A percentile compares a stretch with the other conserved stretches of the same genome.
phyloP scores from a whole-genome alignment of 805 yeast species.

The Metschnikowia colocasiae region DNA sequence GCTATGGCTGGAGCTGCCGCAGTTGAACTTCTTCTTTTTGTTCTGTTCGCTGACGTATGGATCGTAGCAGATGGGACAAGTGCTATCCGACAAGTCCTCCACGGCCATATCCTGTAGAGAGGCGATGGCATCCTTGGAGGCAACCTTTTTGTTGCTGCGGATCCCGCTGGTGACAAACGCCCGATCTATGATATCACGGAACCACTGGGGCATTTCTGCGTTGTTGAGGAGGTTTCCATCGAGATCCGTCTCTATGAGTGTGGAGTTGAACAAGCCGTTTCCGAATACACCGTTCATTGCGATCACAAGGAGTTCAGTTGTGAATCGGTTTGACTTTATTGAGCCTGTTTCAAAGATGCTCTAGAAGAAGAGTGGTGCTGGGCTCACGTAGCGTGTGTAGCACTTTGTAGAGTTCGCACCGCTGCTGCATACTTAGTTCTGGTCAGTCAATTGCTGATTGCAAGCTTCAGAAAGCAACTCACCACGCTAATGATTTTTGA shows the following conservation, averaged over 20 bases:
- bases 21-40: constrained; percentile 12
- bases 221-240: constrained; percentile 15
- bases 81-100: constrained; percentile 17
- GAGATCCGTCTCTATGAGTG: constrained; percentile 15
- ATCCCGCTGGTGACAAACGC: constrained; percentile 32
- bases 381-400: not conserved
- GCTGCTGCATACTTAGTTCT: not conserved
- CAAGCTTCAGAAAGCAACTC: too few relatives aligned
- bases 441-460: too few relatives aligned
- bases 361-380: not conserved
- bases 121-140: constrained; percentile 39
- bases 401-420: not conserved
- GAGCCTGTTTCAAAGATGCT: not conserved
- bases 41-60: constrained; percentile 20
- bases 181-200: constrained; percentile 26
- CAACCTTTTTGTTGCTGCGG: constrained; percentile 23
- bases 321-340: too few relatives aligned
- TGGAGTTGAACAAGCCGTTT: constrained; percentile 12
- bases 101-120: constrained; percentile 26
- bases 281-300: constrained; percentile 11
- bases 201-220: constrained; percentile 19
- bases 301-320: not conserved
- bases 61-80: constrained; percentile 43
- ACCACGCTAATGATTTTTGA: too few relatives aligned
- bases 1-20: constrained; percentile 7